phyloP scores from a whole-genome alignment of 1,284 basidiomycete genomes.

The Melampsora larici-populina region DNA sequence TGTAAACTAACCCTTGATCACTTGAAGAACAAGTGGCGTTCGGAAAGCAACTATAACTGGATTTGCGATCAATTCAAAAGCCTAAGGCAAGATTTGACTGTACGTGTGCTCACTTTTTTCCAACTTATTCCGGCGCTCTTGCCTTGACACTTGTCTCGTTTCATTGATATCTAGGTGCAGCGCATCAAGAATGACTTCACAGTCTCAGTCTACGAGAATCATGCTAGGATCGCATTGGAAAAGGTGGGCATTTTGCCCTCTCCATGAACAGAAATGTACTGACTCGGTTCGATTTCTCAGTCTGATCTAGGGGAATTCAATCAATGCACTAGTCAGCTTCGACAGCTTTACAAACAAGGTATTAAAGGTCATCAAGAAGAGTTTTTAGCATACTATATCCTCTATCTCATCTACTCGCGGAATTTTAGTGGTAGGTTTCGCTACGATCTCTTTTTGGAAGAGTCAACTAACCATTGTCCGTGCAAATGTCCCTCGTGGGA shows the following conservation, averaged over 20 bases:
- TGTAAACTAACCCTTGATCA: constrained; percentile 80
- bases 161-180: constrained; percentile 71
- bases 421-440: constrained; percentile 76
- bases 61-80: constrained; percentile 98
- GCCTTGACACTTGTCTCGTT: constrained; percentile 46
- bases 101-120: constrained; percentile 57
- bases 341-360: constrained; percentile 84
- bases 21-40: constrained; percentile 83
- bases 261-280: constrained; percentile 13
- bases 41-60: constrained; percentile 81
- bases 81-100: constrained; percentile 92
- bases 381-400: constrained; percentile 94
- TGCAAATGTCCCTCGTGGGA: constrained; percentile 41
- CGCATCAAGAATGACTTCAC: constrained; percentile 99
- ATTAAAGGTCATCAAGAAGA: constrained; percentile 86
- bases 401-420: constrained; percentile 89
- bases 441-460: constrained; percentile 5
- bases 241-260: constrained; percentile 59
- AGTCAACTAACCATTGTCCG: constrained; percentile 28
- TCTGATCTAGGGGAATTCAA: constrained; percentile 98
- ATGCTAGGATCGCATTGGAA: constrained; percentile 93
- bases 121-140: background rate
- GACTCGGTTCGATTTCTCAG: constrained; percentile 57
- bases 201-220: constrained; percentile 94
- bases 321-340: constrained; percentile 89